Base-by-base conservation (phyloP, 2,329 filamentous ascomycete species). In the Arthroderma uncinatum region DNA sequence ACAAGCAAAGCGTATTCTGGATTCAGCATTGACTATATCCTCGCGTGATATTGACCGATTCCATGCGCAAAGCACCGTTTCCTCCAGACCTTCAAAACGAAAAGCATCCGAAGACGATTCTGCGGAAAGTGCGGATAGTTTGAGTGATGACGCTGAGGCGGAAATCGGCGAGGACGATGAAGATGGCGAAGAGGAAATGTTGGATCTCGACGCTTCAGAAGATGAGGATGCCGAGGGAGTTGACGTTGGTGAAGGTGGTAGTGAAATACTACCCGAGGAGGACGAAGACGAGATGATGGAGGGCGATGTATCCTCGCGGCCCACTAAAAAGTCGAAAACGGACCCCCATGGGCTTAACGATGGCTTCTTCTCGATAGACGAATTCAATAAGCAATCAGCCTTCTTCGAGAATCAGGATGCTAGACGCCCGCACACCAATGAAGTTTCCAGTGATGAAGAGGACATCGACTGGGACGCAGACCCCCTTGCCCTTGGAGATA, bases 291-390 rank as follows among this genome's bases (percentile, higher is more conserved):
- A 56, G 6, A 10, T 4, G n/a, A 16, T 33, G 25, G 25, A 50
- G 8, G 52, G 52, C n/a, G 16, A 37, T n/a, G 36, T 12, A 12
- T 25, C 52, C 14, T 10, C 52, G 19, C 25, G 23, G 1, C 25
- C 53, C 12, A n/a, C 5, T 33, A 40, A 55, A 33, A 40, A 36
- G 33, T 33, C 12, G 23, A 40, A 40, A 33, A 21, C 54, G 10
- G 90, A 97, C 66, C 83, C 84, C 2, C 79, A 93, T 67, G 89
- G 90, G 5, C 81, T 98, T 33, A 97, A 98, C 66, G 93, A 98
- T 67, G 92, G 90, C 4, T 98, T 98, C 75, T 98, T 98, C 74
- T 95, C 89, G 14, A 92, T 98, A 65, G 91, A 97, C 66, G 84
- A 94, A 59, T 98, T 98, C 80, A 98, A 98, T 77, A 89, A 86